Conservation (phyloP, 805 yeast species). For the Hanseniaspora clermontiae region DNA sequence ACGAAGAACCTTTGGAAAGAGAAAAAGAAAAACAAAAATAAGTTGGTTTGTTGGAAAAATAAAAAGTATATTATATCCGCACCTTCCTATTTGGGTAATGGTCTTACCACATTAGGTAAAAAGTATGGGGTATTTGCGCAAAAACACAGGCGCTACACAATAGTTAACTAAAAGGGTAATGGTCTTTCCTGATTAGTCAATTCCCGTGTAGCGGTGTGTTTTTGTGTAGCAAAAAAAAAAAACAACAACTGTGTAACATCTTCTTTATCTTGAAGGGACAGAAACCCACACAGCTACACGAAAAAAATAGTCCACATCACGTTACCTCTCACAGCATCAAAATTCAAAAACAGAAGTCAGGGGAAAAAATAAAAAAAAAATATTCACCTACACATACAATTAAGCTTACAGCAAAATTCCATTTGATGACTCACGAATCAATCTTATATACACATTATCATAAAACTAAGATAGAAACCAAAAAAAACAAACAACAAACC, state of each 20-base stretch:
- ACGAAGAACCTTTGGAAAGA: neutral
- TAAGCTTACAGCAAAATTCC: no score
- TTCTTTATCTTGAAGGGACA: neutral
- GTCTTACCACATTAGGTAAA: conserved; percentile 1
- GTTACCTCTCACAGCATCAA: neutral
- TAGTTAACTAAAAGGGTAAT: neutral
- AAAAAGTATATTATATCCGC: neutral
- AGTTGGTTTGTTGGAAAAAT: neutral
- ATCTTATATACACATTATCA: neutral
- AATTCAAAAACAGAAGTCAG: neutral
- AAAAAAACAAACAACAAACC: no score
- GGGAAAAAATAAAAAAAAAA: neutral
- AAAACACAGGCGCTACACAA: neutral
- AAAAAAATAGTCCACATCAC: neutral
- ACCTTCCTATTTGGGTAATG: conserved; percentile 12
- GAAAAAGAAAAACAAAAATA: neutral
- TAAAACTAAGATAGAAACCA: neutral
- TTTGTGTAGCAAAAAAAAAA: neutral
- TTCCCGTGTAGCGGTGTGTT: neutral
- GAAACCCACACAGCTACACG: no score
- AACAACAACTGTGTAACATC: neutral
- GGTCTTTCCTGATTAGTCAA: neutral
- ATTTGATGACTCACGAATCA: neutral
- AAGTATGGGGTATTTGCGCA: neutral
- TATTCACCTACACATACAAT: no score